Base-by-base conservation (phyloP, 768 basidiomycete species). In the Lactarius sp. region DNA sequence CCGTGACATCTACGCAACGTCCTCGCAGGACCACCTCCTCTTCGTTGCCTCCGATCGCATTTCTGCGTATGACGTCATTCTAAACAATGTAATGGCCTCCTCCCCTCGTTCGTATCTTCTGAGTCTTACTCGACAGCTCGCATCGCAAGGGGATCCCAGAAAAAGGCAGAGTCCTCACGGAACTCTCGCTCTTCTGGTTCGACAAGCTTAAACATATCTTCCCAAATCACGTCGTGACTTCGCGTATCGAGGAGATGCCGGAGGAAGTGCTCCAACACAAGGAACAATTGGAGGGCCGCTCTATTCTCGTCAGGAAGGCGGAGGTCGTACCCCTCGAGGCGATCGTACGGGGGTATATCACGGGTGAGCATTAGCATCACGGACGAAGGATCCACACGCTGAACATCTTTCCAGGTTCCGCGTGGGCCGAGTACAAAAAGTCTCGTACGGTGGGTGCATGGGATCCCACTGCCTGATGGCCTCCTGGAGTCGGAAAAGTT, bases 31-130 rank as follows among this genome's bases (percentile, higher is more conserved):
- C 57, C 81, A 84, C 68, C 82, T 99, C 20, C 82, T 99, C 47
- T 98, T 98, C 72, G 88, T 98, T 62, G 95, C 96, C 12, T 88
- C 91, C 10, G 97, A 99, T 76, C 83, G 97, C 66, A 96, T 98
- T 72, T 96, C 92, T n/a, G 95, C 95, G 0, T 98, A 92, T 79
- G 96, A 99, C 80, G 89, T 97, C 69, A 87, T 98, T 71, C 82
- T 99, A 66, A 85, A 85, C 72, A 94, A 96, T 75, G 96, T 98
- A 73, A 27, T 33, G 2, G 10, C 1, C 20, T 6, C 10, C 2
- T 20, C 31, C 27, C 56, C 33, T 22, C 27, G 42, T 46, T 6
- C 13, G n/a, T 54, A 13, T 22, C 10, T 16, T 54, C 42, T 0
- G 22, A 18, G 14, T 41, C 2, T 55, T 60, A 39, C 42, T 37